Evolutionary conservation across 2,329 filamentous ascomycete genomes (phyloP), one percentile per base, ranked within the genome.

Genomic region (Fusarium sp.): DNA sequence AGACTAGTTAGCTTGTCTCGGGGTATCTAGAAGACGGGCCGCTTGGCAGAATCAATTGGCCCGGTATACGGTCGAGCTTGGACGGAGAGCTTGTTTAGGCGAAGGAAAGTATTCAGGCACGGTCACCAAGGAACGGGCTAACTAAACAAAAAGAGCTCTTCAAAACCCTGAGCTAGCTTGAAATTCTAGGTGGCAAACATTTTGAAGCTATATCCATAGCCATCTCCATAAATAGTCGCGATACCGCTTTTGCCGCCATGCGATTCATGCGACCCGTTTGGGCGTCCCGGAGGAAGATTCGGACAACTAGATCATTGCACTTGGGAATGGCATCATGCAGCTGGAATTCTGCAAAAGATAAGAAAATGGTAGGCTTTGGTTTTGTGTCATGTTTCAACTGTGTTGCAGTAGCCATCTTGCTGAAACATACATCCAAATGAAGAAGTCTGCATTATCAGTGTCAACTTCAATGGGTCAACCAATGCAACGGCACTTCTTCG

Each of bases 241-340:
- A 9, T 37, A 37, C 34, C 34, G 34, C 10, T 12, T n/a, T n/a
- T 37, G 34, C 18, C 18, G 34, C 34, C 34, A 37, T n/a, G 18
- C 6, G 34, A n/a, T 37, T n/a, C 5, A 37, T 37, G 34, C 18
- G 34, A 37, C 18, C 3, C 5, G 5, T n/a, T 37, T 10, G 5
- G 2, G 3, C 0, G 3, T 37, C 6, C 34, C 18, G 34, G 4
- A 1, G 34, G 18, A 37, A 37, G 34, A 0, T 4, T 11, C 12
- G 6, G 6, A n/a, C 18, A 2, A 2, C 4, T 37, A 2, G 10
- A 4, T 12, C 1, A n/a, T 12, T n/a, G 18, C 0, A 37, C 6
- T 37, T 37, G 34, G 18, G 34, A n/a, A 37, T 37, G 18, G 34
- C 34, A 37, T 37, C 34, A n/a, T 37, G 34, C 34, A n/a, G 10